Evolutionary conservation across 441 rosid species (phyloP).

Genomic region (Erysimum cheiri): DNA sequence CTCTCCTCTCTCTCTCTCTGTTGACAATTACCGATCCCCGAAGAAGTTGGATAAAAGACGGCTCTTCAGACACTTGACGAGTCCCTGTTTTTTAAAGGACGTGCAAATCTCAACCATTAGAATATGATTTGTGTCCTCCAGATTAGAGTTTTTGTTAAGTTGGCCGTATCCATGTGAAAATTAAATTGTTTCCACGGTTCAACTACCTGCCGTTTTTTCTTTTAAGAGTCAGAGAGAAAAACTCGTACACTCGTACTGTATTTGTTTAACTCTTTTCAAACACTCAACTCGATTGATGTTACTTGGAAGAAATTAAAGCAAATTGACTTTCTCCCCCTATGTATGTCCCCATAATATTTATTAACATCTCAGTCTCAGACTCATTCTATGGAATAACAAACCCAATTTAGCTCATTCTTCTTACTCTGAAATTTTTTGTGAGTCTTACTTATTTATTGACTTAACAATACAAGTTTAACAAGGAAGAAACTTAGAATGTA

Average conservation of each 20-base stretch:
- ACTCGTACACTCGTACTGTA: too few relatives aligned
- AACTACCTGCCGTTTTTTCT: neutral
- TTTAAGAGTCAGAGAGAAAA: neutral
- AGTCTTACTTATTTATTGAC: neutral
- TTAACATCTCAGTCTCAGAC: too few relatives aligned
- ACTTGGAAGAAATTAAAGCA: neutral
- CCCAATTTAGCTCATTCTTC: too few relatives aligned
- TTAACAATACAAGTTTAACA: neutral
- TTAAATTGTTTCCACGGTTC: neutral
- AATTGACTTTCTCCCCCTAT: too few relatives aligned
- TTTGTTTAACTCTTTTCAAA: too few relatives aligned
- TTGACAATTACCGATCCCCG: neutral
- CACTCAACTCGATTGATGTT: too few relatives aligned
- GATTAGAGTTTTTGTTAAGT: neutral
- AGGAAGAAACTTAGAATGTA: neutral
- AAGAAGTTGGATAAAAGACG: conserved; percentile 43
- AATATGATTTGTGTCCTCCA: neutral
- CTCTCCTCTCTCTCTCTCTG: neutral
- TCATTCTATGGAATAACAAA: too few relatives aligned
- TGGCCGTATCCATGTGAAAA: neutral
- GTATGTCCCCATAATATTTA: too few relatives aligned
- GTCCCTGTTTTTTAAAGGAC: neutral
- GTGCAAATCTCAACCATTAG: neutral
- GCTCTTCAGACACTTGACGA: conserved; percentile 36
- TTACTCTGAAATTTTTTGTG: too few relatives aligned